A percentile compares a stretch with the other conserved stretches of the same genome.
These are phyloP conservation scores for Zasmidium angulare DNA, from an alignment of 2,329 filamentous ascomycete species.

Conservation along the genomic window DNA sequence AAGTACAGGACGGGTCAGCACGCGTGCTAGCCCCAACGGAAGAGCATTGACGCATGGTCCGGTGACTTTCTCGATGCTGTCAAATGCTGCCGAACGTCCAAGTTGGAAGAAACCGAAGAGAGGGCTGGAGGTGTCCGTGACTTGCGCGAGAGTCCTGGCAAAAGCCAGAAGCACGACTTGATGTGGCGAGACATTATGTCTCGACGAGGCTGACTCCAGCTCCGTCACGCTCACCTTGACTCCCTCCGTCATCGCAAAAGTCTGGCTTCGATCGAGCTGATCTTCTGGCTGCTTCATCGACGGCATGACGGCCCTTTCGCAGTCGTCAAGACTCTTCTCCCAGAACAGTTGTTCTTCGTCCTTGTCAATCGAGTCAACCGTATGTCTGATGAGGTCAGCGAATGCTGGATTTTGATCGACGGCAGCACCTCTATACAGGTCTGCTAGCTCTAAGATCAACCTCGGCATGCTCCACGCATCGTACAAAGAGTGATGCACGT, in stretches of 20 bases:
- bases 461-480: conserved; percentile 20
- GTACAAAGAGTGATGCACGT: conserved; percentile 18
- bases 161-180: conserved; percentile 17
- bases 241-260: conserved; percentile 9
- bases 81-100: conserved; percentile 11
- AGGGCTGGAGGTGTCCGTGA: conserved; percentile 6
- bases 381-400: conserved; percentile 10
- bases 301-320: conserved; percentile 9
- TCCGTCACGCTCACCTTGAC: background rate
- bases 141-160: conserved; percentile 8
- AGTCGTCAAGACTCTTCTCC: conserved; percentile 6
- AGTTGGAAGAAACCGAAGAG: conserved; percentile 19
- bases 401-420: conserved; percentile 6
- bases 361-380: conserved; percentile 1
- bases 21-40: background rate
- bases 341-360: conserved; percentile 11
- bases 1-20: background rate
- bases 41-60: conserved; percentile 14
- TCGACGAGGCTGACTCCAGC: conserved; percentile 3
- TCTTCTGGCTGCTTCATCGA: background rate
- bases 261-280: conserved; percentile 11
- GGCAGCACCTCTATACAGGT: conserved; percentile 5
- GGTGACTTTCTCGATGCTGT: conserved; percentile 12
- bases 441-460: conserved; percentile 10
- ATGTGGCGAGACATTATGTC: conserved; percentile 10